A percentile compares a stretch with the other conserved stretches of the same genome.
These are phyloP conservation scores for Cercospora citrullina DNA, from an alignment of 2,329 filamentous ascomycete genomes.

Conservation along the genomic window DNA sequence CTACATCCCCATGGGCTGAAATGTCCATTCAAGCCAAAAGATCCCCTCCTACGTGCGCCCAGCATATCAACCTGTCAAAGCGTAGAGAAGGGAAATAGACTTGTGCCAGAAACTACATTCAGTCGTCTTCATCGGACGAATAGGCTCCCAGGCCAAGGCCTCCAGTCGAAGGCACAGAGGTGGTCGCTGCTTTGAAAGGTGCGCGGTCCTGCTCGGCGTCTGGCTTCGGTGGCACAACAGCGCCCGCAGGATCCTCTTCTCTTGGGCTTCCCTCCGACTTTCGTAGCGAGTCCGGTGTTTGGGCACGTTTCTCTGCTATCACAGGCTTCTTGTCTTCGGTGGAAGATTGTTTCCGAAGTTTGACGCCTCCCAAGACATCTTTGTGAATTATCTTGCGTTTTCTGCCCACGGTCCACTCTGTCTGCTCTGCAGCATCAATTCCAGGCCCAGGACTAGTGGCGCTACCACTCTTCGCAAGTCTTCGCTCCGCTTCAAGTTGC, in stretches of 20 bases:
- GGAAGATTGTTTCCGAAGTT: constrained; percentile 44
- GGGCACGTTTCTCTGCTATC: constrained; percentile 18
- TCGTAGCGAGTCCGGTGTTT: neutral
- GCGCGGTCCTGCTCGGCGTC: neutral
- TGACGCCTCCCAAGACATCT: constrained; percentile 45
- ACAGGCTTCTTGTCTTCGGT: constrained; percentile 3
- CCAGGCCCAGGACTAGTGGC: constrained; percentile 40
- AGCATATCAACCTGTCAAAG: neutral
- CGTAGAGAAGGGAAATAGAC: neutral
- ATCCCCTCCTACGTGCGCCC: neutral
- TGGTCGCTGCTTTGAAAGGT: constrained; percentile 13
- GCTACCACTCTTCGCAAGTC: constrained; percentile 32
- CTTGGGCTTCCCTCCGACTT: neutral
- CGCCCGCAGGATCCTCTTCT: neutral
- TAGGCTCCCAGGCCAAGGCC: constrained; percentile 44
- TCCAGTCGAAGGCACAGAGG: constrained; percentile 5
- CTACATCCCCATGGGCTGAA: neutral
- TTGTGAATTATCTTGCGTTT: constrained; percentile 44
- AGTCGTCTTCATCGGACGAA: constrained; percentile 49
- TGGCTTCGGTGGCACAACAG: neutral
- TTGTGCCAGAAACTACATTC: constrained; percentile 3
- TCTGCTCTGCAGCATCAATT: constrained; percentile 48
- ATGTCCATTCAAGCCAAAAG: neutral
- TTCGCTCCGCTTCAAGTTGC: constrained; percentile 59
- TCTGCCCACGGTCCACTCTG: constrained; percentile 26